Evolutionary conservation across 2,329 filamentous ascomycete genomes (phyloP), one percentile per base, ranked within the genome.

Genomic region (Trichoderma koningiopsis): DNA sequence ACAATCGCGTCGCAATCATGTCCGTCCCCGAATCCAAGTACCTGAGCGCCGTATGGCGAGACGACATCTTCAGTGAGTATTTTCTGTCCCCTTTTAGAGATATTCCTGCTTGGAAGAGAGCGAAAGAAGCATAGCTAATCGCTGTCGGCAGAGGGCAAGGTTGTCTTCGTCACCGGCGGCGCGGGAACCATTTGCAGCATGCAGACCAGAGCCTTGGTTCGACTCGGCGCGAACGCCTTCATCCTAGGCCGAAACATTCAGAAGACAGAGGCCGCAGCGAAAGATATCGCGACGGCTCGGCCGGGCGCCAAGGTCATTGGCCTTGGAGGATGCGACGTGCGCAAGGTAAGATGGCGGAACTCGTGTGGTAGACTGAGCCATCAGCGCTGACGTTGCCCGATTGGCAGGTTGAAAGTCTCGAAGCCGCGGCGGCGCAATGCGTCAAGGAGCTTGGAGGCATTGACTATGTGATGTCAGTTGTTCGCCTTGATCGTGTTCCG

Each of bases 131-230:
- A n/a, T 61, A 49, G 49, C 66, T 68, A 62, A 52, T 43, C 27
- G n/a, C 37, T 52, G 5, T 27, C 8, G 11, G 56, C 75, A 96
- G 93, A 91, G 72, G 89, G 91, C 78, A 95, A 96, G 76, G 94
- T 98, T 56, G 88, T 95, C 74, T 97, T 98, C 81, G 96, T 96
- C 76, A 99, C 96, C 4, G 96, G 96, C 70, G 96, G 96, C 64
- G 94, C 94, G 5, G 95, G 96, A 68, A 91, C 92, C 31, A 98
- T 99, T 77, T 97, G 96, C 83, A 96, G 92, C 75, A 94, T 92
- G 68, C 96, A 98, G 83, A 96, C 97, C 37, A 88, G 94, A 72
- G 96, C 96, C 4, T 84, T 99, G 70, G 94, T 99, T 29, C 88
- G 94, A 72, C 89, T 99, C 8, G 96, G 96, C 65, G 95, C 94